These are phyloP conservation scores for Cicer chorassanicum DNA, from an alignment of 306 rosid species.

Conservation along the genomic window DNA sequence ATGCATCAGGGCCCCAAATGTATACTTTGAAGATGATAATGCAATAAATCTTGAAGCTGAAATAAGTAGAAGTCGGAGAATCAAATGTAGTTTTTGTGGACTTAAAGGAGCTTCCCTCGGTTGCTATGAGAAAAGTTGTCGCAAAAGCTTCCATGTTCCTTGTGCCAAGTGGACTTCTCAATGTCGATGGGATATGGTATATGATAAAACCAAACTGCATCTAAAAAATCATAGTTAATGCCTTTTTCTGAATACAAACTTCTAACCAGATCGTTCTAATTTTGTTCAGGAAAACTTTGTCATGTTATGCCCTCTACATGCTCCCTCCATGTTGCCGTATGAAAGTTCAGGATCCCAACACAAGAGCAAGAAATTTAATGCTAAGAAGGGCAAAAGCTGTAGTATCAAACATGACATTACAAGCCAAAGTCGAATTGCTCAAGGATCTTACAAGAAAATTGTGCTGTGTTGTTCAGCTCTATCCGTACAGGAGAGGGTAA, in stretches of 20 bases:
- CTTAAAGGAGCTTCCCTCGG: constrained; percentile 91
- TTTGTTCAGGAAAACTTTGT: constrained; percentile 75
- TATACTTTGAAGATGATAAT: constrained; percentile 72
- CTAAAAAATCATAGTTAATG: constrained; percentile 6
- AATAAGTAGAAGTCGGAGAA: constrained; percentile 79
- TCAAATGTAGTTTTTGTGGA: constrained; percentile 86
- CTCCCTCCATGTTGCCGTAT: constrained; percentile 65
- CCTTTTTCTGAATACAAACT: neutral
- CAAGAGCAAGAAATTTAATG: constrained; percentile 47
- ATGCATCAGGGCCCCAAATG: constrained; percentile 88
- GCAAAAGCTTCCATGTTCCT: constrained; percentile 86
- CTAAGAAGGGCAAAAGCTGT: constrained; percentile 44
- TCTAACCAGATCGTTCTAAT: constrained; percentile 28
- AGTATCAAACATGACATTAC: constrained; percentile 43
- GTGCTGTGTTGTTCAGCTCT: constrained; percentile 92
- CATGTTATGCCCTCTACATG: constrained; percentile 88
- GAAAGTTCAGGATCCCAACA: constrained; percentile 60
- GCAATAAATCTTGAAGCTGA: constrained; percentile 92
- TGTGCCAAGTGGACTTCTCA: constrained; percentile 82
- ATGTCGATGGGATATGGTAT: constrained; percentile 93
- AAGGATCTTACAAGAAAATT: constrained; percentile 63
- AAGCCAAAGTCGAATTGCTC: constrained; percentile 45
- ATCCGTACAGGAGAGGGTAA: constrained; percentile 75
- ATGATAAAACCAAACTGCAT: constrained; percentile 29
- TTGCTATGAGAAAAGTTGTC: constrained; percentile 83